phyloP scores from a whole-genome alignment of 2,329 filamentous ascomycete genomes.

The Hymenoscyphus scutula region DNA sequence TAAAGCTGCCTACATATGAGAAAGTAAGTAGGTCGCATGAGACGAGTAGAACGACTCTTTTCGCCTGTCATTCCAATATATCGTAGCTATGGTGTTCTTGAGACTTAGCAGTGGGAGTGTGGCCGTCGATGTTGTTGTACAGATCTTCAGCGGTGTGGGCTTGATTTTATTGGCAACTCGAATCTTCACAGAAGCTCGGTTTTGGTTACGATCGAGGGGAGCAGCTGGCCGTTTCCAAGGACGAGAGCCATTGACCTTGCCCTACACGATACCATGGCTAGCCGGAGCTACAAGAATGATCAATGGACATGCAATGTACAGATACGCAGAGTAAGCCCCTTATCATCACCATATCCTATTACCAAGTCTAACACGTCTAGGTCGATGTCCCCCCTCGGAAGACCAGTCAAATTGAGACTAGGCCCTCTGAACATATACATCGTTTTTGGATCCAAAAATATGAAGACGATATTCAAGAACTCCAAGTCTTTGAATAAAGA shows the following conservation, averaged over 20 bases:
- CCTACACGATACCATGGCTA: constrained; percentile 21
- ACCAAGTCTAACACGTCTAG: not conserved
- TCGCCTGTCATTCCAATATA: too few relatives aligned
- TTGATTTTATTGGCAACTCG: constrained; percentile 11
- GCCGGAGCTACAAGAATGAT: constrained; percentile 14
- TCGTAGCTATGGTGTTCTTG: not conserved
- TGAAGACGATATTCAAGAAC: constrained; percentile 20
- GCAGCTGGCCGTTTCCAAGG: constrained; percentile 17
- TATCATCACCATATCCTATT: not conserved
- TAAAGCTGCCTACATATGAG: too few relatives aligned
- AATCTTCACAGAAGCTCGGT: constrained; percentile 20
- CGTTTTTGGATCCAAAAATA: constrained; percentile 21
- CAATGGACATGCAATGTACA: constrained; percentile 19
- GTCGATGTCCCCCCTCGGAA: constrained; percentile 8
- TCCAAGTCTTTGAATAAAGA: constrained; percentile 18
- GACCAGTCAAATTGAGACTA: constrained; percentile 12
- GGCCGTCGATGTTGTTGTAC: not conserved
- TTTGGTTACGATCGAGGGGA: constrained; percentile 19
- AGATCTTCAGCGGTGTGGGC: not conserved
- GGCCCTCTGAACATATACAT: constrained; percentile 19
- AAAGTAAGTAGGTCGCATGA: too few relatives aligned
- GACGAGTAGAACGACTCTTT: too few relatives aligned
- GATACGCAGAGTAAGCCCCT: constrained; percentile 17
- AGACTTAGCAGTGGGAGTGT: not conserved
- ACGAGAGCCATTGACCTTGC: constrained; percentile 19